Base-by-base conservation (phyloP, 2,329 filamentous ascomycete species). In the Corynespora cassiicola region DNA sequence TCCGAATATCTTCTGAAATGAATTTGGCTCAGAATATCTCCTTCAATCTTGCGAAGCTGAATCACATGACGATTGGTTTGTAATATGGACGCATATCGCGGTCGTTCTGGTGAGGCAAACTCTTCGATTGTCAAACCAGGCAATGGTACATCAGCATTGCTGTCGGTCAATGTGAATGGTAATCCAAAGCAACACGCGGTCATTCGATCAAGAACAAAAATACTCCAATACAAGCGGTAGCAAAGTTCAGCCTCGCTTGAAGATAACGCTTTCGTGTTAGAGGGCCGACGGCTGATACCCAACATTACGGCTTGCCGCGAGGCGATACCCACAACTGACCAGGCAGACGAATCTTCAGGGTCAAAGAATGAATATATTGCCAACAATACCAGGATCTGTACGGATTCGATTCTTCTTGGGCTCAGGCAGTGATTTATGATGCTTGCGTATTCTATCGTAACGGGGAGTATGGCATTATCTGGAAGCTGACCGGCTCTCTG, bases 191-290 rank as follows among this genome's bases (percentile, higher is more conserved):
- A 27, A 17, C 25, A 22, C 7, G 32, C 32, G 4, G 20, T 24
- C 32, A 35, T 35, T 15, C 32, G 32, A 20, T 35, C 32, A 11
- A 35, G 32, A 24, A 27, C 23, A 16, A 35, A 35, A 17, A 35
- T 35, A 24, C 32, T 35, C 32, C 32, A 35, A 9, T 26, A 35
- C 9, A 35, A 17, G 4, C 32, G 32, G 12, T 35, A n/a, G 4
- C 22, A 24, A 9, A 23, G 10, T 17, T 35, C 32, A n/a, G 18
- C 22, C 12, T 18, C 14, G 8, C 20, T 15, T 3, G 23, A 18
- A 9, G 16, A 14, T 2, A 16, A 18, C 4, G 14, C 23, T 35
- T 23, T 17, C 10, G 32, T n/a, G 14, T 10, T 27, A 5, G 23
- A 25, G 15, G 8, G 8, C 8, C 8, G 17, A 15, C 32, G 32